Percentiles rank a stretch among this genome's conserved stretches.
Conservation (phyloP, 352 stramenopile genomes). For the Phytophthora multivora region DNA sequence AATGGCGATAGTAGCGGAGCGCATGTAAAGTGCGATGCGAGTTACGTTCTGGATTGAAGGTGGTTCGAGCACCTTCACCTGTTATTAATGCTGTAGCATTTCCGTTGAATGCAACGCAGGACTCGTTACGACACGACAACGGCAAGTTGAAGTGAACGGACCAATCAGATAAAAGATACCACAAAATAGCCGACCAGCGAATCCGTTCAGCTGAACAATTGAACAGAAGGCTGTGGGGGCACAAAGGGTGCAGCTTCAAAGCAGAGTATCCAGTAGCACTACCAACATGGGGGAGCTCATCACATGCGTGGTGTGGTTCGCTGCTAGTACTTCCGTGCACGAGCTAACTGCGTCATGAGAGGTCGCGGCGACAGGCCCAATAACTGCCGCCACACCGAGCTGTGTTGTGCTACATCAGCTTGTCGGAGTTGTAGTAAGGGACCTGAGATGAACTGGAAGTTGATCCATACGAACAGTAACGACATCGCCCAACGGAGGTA, state of each 20-base stretch:
- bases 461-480: constrained; percentile 5
- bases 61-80: neutral
- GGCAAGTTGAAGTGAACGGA: constrained; percentile 30
- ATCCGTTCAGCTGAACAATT: constrained; percentile 8
- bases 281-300: neutral
- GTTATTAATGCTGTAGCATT: neutral
- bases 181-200: neutral
- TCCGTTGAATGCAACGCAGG: neutral
- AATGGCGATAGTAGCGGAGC: neutral
- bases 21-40: neutral
- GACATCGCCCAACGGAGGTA: constrained; percentile 6
- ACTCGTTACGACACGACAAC: constrained; percentile 3
- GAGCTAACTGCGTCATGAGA: constrained; percentile 1
- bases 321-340: neutral
- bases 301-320: constrained; percentile 6
- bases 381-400: constrained; percentile 13
- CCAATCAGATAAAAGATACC: constrained; percentile 18
- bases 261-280: constrained; percentile 19
- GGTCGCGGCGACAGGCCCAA: neutral
- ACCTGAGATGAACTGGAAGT: constrained; percentile 15
- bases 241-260: neutral
- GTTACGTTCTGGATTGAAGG: constrained; percentile 3
- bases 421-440: neutral
- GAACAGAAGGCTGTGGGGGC: no score
- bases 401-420: constrained; percentile 18